Evolutionary conservation across 2,329 filamentous ascomycete genomes (phyloP), one percentile per base, ranked within the genome.

Genomic region (Pseudopithomyces chartarum): DNA sequence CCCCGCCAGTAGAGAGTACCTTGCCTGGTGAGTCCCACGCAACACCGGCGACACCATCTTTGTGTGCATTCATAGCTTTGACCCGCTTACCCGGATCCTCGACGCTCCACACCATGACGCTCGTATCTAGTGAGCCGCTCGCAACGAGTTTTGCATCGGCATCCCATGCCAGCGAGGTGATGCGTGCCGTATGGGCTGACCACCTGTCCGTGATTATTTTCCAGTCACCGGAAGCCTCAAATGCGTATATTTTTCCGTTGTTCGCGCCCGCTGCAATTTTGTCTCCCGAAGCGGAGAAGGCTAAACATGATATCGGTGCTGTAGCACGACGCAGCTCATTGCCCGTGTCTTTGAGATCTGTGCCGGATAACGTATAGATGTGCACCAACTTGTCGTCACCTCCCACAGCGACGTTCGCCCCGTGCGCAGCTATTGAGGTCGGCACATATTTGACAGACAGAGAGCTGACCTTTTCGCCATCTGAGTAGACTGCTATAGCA

Each of bases 31-130:
- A 64, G 81, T 91, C 82, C 92, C 94, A 99, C 12, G 84, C 84
- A 15, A 98, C 89, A 15, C 91, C 94, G 64, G 90, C 92, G 17
- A 98, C 92, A 10, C 95, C 95, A 71, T 98, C 95, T 79, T 97
- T 97, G 79, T 99, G 95, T 48, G 94, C 92, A 71, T 97, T 96
- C 20, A 87, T 79, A 13, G 87, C 89, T 80, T 95, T 94, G 64
- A 96, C 85, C 64, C 94, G 85, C 76, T 90, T 90, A 2, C 91
- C 92, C 0, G 94, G 94, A 72, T 91, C 90, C 42, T 81, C 79
- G 54, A 97, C 77, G 73, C 91, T 97, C 92, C 95, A 99, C 29
- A 97, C 87, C 73, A 91, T 93, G 19, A 99, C 85, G 69, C 96
- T 92, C 0, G 94, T 97, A 74, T 99, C 95, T 48, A 99, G 79